Evolutionary conservation across 2,329 filamentous ascomycete species (phyloP).

Genomic region (Aspergillus vadensis): DNA sequence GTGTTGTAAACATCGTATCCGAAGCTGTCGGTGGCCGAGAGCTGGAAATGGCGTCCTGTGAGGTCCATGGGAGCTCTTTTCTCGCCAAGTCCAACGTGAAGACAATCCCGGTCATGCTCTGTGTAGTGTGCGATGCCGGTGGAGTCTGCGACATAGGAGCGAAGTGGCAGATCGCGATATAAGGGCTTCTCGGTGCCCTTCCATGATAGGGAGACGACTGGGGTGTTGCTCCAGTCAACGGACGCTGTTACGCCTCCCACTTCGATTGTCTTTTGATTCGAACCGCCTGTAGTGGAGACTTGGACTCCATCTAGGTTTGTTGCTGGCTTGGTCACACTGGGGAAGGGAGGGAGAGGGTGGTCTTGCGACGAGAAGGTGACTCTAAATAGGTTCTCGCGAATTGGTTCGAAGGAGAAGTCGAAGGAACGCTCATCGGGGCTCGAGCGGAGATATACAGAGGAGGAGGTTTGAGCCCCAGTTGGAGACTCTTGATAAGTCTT

Average conservation of each 20-base stretch:
- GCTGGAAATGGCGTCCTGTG: slow-evolving; percentile 64
- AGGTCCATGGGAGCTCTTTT: slow-evolving; percentile 74
- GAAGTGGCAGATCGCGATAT: slow-evolving; percentile 63
- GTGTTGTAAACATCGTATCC: slow-evolving; percentile 71
- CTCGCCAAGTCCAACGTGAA: slow-evolving; percentile 72
- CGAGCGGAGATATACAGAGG: slow-evolving; percentile 48
- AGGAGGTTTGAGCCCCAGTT: slow-evolving; percentile 23
- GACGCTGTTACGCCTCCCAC: slow-evolving; percentile 55
- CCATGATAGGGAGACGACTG: slow-evolving; percentile 60
- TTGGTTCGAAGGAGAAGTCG: slow-evolving; percentile 63
- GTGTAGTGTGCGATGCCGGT: slow-evolving; percentile 67
- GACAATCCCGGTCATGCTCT: slow-evolving; percentile 60
- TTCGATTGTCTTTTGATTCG: slow-evolving; percentile 47
- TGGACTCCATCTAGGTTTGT: slow-evolving; percentile 38
- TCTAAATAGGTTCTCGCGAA: slow-evolving; percentile 66
- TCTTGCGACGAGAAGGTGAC: slow-evolving; percentile 65
- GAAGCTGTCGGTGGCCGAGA: slow-evolving; percentile 72
- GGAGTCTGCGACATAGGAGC: slow-evolving; percentile 66
- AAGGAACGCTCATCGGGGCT: slow-evolving; percentile 46
- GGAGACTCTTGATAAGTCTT: slow-evolving; percentile 38
- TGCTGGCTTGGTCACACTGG: slow-evolving; percentile 56
- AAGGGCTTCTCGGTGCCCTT: slow-evolving; percentile 55
- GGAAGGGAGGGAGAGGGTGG: slow-evolving; percentile 67
- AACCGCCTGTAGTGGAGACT: slow-evolving; percentile 35
- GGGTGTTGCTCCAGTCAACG: slow-evolving; percentile 61